These are phyloP conservation scores for Lentinula aciculospora DNA, from an alignment of 768 basidiomycete genomes.

Conservation along the genomic window DNA sequence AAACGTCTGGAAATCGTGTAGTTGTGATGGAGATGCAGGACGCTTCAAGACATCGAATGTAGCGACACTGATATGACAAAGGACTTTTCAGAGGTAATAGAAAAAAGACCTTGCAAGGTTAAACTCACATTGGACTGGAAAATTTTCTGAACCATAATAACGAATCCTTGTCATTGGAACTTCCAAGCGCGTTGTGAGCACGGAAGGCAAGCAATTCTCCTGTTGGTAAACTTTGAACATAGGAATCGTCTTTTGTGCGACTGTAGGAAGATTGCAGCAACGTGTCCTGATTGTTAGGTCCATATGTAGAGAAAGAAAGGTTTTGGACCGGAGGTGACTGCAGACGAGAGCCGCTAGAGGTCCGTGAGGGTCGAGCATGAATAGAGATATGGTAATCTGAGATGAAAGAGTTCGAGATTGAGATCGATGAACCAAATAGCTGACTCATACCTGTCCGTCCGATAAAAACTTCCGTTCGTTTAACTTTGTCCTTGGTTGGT, in stretches of 20 bases:
- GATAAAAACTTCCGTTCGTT: conserved; percentile 48
- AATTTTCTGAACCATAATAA: conserved; percentile 59
- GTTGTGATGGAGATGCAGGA: conserved; percentile 12
- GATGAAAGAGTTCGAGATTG: not conserved
- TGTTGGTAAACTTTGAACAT: conserved; percentile 75
- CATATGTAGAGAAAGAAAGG: conserved; percentile 87
- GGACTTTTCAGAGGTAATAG: not conserved
- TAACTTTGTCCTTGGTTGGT: conserved; percentile 15
- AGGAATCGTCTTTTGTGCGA: conserved; percentile 71
- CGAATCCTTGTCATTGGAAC: conserved; percentile 19
- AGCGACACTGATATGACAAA: conserved; percentile 54
- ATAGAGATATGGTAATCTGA: conserved; percentile 89
- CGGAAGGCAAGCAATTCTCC: conserved; percentile 78
- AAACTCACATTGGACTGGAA: conserved; percentile 59
- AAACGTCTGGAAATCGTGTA: conserved; percentile 42
- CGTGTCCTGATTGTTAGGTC: conserved; percentile 85
- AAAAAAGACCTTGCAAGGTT: conserved; percentile 38
- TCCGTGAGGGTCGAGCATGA: conserved; percentile 43
- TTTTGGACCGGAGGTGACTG: conserved; percentile 57
- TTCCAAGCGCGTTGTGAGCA: conserved; percentile 17
- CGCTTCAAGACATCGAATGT: conserved; percentile 69
- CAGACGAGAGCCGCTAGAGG: conserved; percentile 11
- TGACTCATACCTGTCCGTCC: conserved; percentile 38
- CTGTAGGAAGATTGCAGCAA: conserved; percentile 67
- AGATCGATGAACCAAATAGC: not conserved